These are phyloP conservation scores for Zymoseptoria brevis DNA, from an alignment of 2,329 filamentous ascomycete species.

Conservation along the genomic window DNA sequence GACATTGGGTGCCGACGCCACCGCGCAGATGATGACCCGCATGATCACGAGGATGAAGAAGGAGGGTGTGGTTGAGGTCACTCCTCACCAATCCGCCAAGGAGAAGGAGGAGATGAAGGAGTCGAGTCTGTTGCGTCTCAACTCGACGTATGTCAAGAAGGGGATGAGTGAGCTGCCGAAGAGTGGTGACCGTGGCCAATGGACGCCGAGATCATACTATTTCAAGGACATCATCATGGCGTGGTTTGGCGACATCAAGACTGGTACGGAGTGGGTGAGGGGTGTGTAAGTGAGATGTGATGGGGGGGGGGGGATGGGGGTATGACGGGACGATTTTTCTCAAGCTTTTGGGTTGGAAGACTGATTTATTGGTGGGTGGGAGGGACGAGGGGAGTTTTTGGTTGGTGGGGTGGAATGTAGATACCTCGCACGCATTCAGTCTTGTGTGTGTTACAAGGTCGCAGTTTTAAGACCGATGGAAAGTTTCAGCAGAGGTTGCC, in stretches of 20 bases:
- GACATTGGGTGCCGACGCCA: constrained; percentile 51
- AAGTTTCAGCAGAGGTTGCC: too few relatives aligned
- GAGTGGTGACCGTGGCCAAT: constrained; percentile 38
- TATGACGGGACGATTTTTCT: too few relatives aligned
- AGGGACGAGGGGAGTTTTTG: too few relatives aligned
- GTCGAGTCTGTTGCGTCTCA: constrained; percentile 38
- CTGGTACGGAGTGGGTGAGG: constrained; percentile 32
- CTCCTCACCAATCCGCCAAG: constrained; percentile 36
- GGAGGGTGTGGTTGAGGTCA: constrained; percentile 35
- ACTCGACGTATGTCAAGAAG: constrained; percentile 45
- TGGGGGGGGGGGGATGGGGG: too few relatives aligned
- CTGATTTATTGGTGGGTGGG: too few relatives aligned
- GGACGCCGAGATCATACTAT: constrained; percentile 39
- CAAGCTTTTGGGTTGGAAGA: too few relatives aligned
- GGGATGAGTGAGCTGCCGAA: constrained; percentile 40
- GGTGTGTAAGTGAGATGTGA: constrained; percentile 1
- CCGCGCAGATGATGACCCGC: constrained; percentile 42
- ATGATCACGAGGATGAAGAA: constrained; percentile 45
- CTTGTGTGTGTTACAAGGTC: background rate
- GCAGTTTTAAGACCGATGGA: background rate
- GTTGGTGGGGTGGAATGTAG: background rate
- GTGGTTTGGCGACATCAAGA: constrained; percentile 35
- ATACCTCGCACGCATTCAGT: background rate
- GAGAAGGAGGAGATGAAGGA: constrained; percentile 33
- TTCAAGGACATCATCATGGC: constrained; percentile 38